Conservation (phyloP, 2,329 filamentous ascomycete species). For the Zymoseptoria ardabiliae region DNA sequence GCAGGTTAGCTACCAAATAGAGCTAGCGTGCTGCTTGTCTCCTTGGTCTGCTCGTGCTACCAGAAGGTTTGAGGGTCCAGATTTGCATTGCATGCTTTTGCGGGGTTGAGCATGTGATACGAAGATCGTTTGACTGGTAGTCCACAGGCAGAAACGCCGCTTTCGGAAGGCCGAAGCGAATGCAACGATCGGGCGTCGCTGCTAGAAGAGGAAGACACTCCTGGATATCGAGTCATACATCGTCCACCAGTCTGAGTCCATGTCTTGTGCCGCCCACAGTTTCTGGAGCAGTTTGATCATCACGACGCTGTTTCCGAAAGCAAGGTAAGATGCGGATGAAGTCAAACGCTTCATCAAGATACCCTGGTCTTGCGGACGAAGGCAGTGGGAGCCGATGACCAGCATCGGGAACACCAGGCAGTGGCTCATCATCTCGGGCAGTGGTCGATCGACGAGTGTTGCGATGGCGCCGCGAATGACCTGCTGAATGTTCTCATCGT, state of each 20-base stretch:
- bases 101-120: not conserved
- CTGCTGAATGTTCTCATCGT: slow-evolving; percentile 6
- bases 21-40: not conserved
- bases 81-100: not conserved
- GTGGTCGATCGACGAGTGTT: slow-evolving; percentile 3
- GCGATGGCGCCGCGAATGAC: slow-evolving; percentile 5
- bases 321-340: slow-evolving; percentile 4
- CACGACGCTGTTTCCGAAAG: slow-evolving; percentile 1
- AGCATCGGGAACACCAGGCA: slow-evolving; percentile 7
- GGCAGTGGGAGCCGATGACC: slow-evolving; percentile 3
- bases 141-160: not conserved
- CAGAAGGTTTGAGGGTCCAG: not conserved
- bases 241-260: slow-evolving; percentile 5
- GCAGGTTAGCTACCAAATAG: not conserved
- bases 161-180: not conserved
- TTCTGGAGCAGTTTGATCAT: slow-evolving; percentile 3
- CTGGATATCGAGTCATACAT: slow-evolving; percentile 6
- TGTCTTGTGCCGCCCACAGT: slow-evolving; percentile 1
- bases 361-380: slow-evolving; percentile 1
- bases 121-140: not conserved
- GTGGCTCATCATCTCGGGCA: slow-evolving; percentile 5
- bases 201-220: slow-evolving; percentile 6
- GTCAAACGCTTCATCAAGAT: not conserved
- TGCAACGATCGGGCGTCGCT: not conserved
- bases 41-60: not conserved